These are phyloP conservation scores for Skeletonema tropicum DNA, from an alignment of 108 stramenopile species.

Conservation along the genomic window DNA sequence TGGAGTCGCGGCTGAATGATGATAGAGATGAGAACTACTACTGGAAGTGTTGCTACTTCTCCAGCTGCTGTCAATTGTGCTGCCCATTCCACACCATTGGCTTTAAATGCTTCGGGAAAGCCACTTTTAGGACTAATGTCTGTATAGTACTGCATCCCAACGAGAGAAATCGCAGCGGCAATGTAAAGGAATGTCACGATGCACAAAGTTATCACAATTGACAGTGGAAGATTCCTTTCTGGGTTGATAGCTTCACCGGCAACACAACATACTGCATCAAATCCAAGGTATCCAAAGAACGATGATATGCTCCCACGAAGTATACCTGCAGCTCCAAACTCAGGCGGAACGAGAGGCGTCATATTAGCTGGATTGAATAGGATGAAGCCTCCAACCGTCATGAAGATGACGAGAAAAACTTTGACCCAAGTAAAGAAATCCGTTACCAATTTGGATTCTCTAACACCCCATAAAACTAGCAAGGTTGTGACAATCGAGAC, in stretches of 20 bases:
- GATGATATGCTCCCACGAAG: constrained; percentile 75
- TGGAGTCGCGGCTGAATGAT: constrained; percentile 91
- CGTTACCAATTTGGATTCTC: constrained; percentile 72
- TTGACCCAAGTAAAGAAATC: constrained; percentile 86
- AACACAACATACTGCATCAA: constrained; percentile 89
- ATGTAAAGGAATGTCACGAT: constrained; percentile 78
- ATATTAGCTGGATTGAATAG: constrained; percentile 67
- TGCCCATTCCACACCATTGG: constrained; percentile 47
- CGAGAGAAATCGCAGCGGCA: constrained; percentile 75
- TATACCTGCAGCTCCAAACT: constrained; percentile 64
- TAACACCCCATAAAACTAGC: constrained; percentile 51
- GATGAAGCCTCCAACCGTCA: constrained; percentile 81
- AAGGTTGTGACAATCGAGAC: constrained; percentile 39
- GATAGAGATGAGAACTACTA: constrained; percentile 90
- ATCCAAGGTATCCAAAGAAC: constrained; percentile 95
- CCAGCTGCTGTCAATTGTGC: constrained; percentile 56
- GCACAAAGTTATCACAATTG: constrained; percentile 74
- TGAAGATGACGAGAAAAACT: constrained; percentile 78
- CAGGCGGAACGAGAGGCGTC: constrained; percentile 59
- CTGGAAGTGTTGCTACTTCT: constrained; percentile 87
- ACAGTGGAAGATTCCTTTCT: constrained; percentile 70
- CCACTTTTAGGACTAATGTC: constrained; percentile 57
- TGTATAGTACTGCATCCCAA: constrained; percentile 75
- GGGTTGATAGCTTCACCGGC: constrained; percentile 89
- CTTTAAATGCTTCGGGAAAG: constrained; percentile 48